phyloP scores from a whole-genome alignment of 345 rosid species.

The Salix arbutifolia region DNA sequence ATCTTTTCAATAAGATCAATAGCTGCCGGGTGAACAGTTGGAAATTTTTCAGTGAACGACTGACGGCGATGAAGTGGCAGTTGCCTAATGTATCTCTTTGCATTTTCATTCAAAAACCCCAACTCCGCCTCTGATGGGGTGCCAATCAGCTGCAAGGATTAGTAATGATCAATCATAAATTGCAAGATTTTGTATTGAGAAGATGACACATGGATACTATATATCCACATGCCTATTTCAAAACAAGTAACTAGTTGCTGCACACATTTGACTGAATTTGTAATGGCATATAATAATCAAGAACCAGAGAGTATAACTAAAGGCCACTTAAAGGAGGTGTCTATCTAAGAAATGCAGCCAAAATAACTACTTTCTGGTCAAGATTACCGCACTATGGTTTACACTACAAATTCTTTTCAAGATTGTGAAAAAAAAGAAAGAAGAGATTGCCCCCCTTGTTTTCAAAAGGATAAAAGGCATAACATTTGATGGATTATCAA shows the following conservation, averaged over 20 bases:
- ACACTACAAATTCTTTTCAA: not conserved
- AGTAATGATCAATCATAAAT: slow-evolving; percentile 7
- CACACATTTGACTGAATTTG: not conserved
- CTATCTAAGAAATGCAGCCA: not conserved
- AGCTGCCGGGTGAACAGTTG: slow-evolving; percentile 58
- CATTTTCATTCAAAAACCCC: slow-evolving; percentile 65
- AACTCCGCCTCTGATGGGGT: slow-evolving; percentile 81
- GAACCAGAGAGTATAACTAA: not conserved
- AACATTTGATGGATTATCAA: not conserved
- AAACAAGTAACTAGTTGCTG: not conserved
- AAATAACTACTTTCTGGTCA: not conserved
- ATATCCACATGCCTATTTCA: not conserved
- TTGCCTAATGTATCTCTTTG: slow-evolving; percentile 66
- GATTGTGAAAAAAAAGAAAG: not conserved
- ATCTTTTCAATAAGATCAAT: slow-evolving; percentile 86
- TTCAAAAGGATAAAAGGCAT: not conserved
- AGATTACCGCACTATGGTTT: not conserved
- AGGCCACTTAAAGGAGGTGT: not conserved
- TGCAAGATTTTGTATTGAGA: not conserved
- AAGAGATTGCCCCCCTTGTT: not conserved
- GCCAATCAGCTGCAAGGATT: slow-evolving; percentile 64
- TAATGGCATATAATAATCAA: not conserved
- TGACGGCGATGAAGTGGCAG: slow-evolving; percentile 56
- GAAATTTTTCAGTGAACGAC: slow-evolving; percentile 69
- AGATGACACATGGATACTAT: not conserved